Evolutionary conservation across 257 asterid species (phyloP).

Genomic region (Verbascum thapsus): DNA sequence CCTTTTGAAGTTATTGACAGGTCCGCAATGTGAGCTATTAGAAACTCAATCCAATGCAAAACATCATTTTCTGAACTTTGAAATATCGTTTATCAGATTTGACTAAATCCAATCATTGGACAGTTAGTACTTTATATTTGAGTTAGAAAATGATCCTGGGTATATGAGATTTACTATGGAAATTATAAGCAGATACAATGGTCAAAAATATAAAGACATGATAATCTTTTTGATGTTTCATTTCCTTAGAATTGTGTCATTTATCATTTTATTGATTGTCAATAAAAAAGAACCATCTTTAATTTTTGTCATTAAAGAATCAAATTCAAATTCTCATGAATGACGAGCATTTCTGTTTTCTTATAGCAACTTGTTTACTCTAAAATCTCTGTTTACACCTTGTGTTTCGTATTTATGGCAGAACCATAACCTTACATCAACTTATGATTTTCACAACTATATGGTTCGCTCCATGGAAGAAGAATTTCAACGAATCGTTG

Average conservation of each 20-base stretch:
- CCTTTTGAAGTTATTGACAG: background rate
- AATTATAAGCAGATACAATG: background rate
- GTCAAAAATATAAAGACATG: background rate
- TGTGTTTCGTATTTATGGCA: constrained; percentile 68
- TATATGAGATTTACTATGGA: background rate
- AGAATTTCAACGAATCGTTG: constrained; percentile 96
- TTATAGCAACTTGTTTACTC: constrained; percentile 4
- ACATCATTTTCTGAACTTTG: background rate
- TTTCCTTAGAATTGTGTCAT: background rate
- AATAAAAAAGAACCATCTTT: background rate
- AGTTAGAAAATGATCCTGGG: background rate
- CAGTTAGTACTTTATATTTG: background rate
- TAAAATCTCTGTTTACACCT: constrained; percentile 33
- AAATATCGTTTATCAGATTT: background rate
- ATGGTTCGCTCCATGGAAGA: constrained; percentile 99
- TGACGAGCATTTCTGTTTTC: background rate
- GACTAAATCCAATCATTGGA: background rate
- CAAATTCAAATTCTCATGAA: constrained; percentile 10
- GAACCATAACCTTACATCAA: constrained; percentile 96
- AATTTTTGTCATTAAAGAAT: background rate
- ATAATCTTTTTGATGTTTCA: constrained; percentile 1
- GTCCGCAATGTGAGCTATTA: background rate
- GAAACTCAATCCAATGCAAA: background rate
- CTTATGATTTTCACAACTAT: constrained; percentile 99
- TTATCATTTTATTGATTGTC: background rate